Evolutionary conservation across 805 yeast species (phyloP), one percentile per base, ranked within the genome.

Genomic region (Hanseniaspora osmophila): DNA sequence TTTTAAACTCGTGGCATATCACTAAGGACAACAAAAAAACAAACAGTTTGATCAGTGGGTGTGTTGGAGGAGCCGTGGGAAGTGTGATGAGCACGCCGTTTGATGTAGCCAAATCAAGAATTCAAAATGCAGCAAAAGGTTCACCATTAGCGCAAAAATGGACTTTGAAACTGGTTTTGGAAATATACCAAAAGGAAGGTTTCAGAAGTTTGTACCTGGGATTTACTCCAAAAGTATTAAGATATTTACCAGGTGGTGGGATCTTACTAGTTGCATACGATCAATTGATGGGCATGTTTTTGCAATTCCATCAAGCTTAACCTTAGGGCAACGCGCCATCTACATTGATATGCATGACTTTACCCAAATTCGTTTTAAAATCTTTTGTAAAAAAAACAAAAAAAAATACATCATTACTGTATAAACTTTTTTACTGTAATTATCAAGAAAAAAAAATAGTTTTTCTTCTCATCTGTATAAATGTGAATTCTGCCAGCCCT

Each of bases 161-260:
- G 38, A 35, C 38, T 3, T 16, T 35, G 18, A 13, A 35, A 35
- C n/a, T 35, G 11, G 84, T 92, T 19, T 77, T 78, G 56, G 77
- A 70, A 61, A 39, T 46, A 10, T 44, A 44, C 37, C 52, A 51
- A 39, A 97, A 90, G 66, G 99, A 92, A 72, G 98, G 99, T 30
- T 75, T 86, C 56, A 70, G 67, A 42, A 96, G 97, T 7, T 74
- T 92, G 48, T 90, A 88, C 67, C 90, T 88, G 69, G 98, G 98
- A 37, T 90, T 92, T 75, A 62, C 88, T 52, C 99, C 99, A 54
- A 92, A 92, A 72, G 96, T 92, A 11, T 72, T 92, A 60, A 80
- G 99, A 75, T 73, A 92, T 54, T 98, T 97, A 42, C 98, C 99
- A 49, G 99, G 99, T 60, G 99, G 99, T 64, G 99, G 99, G 18